These are phyloP conservation scores for Wallacemonas sp. DNA, from an alignment of 208 protist species.

Conservation along the genomic window DNA sequence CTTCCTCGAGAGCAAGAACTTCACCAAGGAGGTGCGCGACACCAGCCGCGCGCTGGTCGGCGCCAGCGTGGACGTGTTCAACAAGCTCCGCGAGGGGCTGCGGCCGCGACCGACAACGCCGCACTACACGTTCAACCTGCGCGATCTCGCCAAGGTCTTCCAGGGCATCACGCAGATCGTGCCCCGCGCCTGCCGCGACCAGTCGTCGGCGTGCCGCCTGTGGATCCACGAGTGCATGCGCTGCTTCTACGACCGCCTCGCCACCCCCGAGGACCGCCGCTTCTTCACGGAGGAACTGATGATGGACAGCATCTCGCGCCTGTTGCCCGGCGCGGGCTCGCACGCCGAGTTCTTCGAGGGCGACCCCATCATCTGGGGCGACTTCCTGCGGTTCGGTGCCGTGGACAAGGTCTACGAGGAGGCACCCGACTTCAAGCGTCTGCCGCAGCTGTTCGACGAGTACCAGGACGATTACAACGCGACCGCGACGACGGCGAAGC, in stretches of 20 bases:
- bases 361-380: constrained; percentile 91
- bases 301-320: constrained; percentile 73
- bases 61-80: constrained; percentile 93
- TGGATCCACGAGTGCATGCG: constrained; percentile 97
- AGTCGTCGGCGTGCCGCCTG: constrained; percentile 70
- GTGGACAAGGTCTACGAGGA: constrained; percentile 91
- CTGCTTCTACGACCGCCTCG: constrained; percentile 98
- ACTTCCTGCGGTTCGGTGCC: constrained; percentile 92
- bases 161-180: constrained; percentile 93
- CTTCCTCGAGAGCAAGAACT: constrained; percentile 89
- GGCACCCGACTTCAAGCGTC: constrained; percentile 63
- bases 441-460: constrained; percentile 84
- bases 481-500: constrained; percentile 31
- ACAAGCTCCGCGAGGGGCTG: constrained; percentile 85
- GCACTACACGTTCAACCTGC: constrained; percentile 99
- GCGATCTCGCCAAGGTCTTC: constrained; percentile 97
- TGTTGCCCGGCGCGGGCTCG: constrained; percentile 63
- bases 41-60: constrained; percentile 76
- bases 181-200: constrained; percentile 78
- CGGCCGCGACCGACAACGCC: constrained; percentile 95
- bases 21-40: constrained; percentile 77
- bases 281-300: constrained; percentile 94
- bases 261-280: constrained; percentile 89
- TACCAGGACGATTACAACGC: constrained; percentile 95
- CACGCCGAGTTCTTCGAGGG: constrained; percentile 67